Evolutionary conservation across 306 rosid species (phyloP).

Genomic region (Dalbergia cultrata): DNA sequence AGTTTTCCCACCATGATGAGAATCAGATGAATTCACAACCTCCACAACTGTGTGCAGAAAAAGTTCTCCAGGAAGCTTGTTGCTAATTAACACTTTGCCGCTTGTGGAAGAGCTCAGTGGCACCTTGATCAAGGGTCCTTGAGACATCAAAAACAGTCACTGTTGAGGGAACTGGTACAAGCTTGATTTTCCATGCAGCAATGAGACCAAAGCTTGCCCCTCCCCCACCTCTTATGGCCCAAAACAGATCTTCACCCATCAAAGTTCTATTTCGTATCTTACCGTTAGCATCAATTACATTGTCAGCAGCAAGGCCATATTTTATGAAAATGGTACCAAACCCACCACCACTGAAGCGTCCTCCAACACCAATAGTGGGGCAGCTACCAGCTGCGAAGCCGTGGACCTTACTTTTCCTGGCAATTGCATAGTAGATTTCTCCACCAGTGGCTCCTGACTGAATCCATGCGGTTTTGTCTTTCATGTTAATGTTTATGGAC

Average conservation of each 20-base stretch:
- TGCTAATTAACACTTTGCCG: conserved; percentile 19
- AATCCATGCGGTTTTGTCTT: conserved; percentile 38
- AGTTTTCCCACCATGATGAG: not conserved
- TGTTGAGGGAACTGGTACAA: conserved; percentile 13
- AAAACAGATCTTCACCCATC: conserved; percentile 45
- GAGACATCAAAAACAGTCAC: conserved; percentile 19
- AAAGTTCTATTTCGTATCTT: not conserved
- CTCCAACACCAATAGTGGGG: conserved; percentile 33
- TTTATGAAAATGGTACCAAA: conserved; percentile 32
- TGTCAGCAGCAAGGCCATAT: conserved; percentile 44
- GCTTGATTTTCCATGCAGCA: conserved; percentile 22
- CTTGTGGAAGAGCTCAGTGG: not conserved
- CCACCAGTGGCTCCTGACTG: conserved; percentile 33
- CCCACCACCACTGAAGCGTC: conserved; percentile 35
- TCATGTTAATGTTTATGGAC: conserved; percentile 35
- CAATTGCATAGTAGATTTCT: conserved; percentile 33
- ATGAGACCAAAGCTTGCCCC: conserved; percentile 40
- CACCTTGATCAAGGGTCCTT: conserved; percentile 18
- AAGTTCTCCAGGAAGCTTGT: conserved; percentile 5
- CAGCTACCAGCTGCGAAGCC: conserved; percentile 42
- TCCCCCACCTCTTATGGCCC: conserved; percentile 45
- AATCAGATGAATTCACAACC: not conserved
- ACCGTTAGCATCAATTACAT: conserved; percentile 31
- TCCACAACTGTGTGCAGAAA: conserved; percentile 9
- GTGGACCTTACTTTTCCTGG: not conserved